Conservation (phyloP, 257 asterid genomes). For the Scutellaria minor region DNA sequence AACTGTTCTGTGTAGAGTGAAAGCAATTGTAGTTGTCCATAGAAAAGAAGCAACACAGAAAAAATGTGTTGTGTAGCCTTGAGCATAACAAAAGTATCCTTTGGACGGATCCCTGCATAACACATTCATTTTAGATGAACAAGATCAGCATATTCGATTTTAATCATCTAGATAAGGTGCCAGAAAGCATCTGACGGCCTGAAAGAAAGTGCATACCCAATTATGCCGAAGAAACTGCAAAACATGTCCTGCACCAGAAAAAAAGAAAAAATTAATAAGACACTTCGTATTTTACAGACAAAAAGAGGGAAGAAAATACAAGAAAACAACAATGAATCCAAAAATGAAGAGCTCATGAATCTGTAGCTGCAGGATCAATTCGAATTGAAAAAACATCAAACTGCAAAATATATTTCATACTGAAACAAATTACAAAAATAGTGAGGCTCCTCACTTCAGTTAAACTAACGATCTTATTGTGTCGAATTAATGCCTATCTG, state of each 20-base stretch:
- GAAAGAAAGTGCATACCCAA: conserved; percentile 61
- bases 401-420: neutral
- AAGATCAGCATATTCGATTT: conserved; percentile 3
- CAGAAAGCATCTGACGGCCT: conserved; percentile 21
- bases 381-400: neutral
- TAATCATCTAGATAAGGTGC: conserved; percentile 26
- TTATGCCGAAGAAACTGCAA: conserved; percentile 96
- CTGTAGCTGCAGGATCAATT: conserved; percentile 8
- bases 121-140: conserved; percentile 28
- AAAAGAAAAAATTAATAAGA: conserved; percentile 16
- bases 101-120: conserved; percentile 90
- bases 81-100: conserved; percentile 94
- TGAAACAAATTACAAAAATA: neutral
- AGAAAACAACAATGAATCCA: conserved; percentile 5
- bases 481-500: neutral
- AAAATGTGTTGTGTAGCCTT: conserved; percentile 96
- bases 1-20: conserved; percentile 95
- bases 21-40: conserved; percentile 97
- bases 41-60: conserved; percentile 96
- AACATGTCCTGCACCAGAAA: conserved; percentile 84
- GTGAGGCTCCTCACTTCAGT: neutral
- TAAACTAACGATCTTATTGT: neutral
- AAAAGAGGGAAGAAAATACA: conserved; percentile 1
- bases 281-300: conserved; percentile 20
- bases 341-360: neutral